Conservation (phyloP, 164 flowering plant genomes). For the Houttuynia cordata region DNA sequence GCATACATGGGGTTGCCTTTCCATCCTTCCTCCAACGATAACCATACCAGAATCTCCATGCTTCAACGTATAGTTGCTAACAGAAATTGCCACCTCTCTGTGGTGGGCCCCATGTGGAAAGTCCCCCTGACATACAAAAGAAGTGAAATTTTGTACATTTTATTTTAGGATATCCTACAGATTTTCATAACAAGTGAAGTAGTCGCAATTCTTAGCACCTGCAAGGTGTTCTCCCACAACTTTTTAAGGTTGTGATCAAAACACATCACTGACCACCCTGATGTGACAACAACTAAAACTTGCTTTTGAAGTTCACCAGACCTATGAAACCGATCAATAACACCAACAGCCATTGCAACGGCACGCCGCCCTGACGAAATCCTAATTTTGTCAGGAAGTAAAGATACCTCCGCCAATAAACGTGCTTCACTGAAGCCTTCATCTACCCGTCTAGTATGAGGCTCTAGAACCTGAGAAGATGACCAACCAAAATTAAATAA, state of each 20-base stretch:
- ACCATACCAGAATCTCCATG: constrained; percentile 91
- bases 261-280: constrained; percentile 96
- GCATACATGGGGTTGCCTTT: constrained; percentile 90
- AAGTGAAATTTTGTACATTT: neutral
- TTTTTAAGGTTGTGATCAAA: constrained; percentile 92
- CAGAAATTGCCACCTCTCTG: constrained; percentile 45
- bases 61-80: constrained; percentile 66
- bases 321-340: constrained; percentile 53
- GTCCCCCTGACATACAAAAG: constrained; percentile 42
- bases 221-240: constrained; percentile 81
- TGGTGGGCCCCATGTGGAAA: constrained; percentile 67
- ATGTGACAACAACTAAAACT: constrained; percentile 89
- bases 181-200: constrained; percentile 1
- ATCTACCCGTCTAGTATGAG: constrained; percentile 63
- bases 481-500: neutral
- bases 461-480: constrained; percentile 63
- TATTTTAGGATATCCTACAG: neutral
- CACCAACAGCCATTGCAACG: constrained; percentile 93
- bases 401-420: constrained; percentile 52
- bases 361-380: constrained; percentile 84
- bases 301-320: constrained; percentile 61
- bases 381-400: constrained; percentile 80
- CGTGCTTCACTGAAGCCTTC: constrained; percentile 90
- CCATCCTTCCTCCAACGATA: constrained; percentile 97
- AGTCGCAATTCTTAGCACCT: constrained; percentile 29